phyloP scores from a whole-genome alignment of 2,329 filamentous ascomycete species.

The Talaromyces verruculosus region DNA sequence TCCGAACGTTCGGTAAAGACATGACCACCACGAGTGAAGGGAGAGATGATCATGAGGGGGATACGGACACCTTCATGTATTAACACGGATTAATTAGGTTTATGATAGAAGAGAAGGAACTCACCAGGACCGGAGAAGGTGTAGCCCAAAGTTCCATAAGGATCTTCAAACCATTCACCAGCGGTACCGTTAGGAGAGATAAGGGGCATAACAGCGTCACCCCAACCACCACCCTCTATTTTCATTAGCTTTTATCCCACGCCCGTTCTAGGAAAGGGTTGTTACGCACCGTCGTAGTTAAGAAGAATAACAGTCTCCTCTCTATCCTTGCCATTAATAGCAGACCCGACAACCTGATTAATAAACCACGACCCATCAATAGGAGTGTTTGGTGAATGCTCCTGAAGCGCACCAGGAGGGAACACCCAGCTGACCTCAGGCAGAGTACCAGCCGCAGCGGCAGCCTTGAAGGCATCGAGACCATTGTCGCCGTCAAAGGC shows the following conservation, averaged over 20 bases:
- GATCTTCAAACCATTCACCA: constrained; percentile 56
- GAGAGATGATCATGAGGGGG: constrained; percentile 57
- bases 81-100: not conserved
- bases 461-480: constrained; percentile 52
- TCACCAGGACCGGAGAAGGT: constrained; percentile 44
- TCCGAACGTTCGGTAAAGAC: constrained; percentile 57
- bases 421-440: constrained; percentile 54
- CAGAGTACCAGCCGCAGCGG: constrained; percentile 52
- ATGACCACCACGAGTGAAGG: constrained; percentile 55
- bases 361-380: constrained; percentile 57
- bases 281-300: constrained; percentile 16
- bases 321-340: constrained; percentile 52
- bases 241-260: not conserved
- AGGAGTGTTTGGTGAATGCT: constrained; percentile 55
- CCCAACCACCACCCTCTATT: constrained; percentile 55
- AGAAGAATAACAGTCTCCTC: constrained; percentile 44
- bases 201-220: constrained; percentile 55
- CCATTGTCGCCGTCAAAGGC: constrained; percentile 40
- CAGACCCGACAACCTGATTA: constrained; percentile 52
- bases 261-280: too few species aligned
- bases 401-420: constrained; percentile 51
- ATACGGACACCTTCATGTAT: constrained; percentile 44
- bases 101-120: not conserved
- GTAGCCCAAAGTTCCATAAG: constrained; percentile 43
- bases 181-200: constrained; percentile 51